Conservation (phyloP, 2,329 filamentous ascomycete species). For the Aspergillus eucalypticola region DNA sequence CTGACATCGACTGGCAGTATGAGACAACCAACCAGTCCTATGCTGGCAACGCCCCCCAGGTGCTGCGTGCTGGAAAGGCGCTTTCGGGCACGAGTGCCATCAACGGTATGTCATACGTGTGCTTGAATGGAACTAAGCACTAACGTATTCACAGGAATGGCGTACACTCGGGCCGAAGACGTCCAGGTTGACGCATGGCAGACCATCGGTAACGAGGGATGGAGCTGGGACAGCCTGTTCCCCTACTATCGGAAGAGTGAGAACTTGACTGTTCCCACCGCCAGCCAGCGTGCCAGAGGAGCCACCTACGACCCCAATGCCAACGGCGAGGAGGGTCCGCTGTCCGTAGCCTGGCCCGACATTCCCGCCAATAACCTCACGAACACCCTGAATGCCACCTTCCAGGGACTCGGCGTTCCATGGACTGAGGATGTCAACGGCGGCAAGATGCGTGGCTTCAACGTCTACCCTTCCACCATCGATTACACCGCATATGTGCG, state of each 20-base stretch:
- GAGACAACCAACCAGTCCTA: conserved; percentile 42
- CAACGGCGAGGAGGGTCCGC: conserved; percentile 32
- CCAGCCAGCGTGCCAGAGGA: conserved; percentile 25
- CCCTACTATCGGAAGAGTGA: conserved; percentile 34
- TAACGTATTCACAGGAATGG: conserved; percentile 31
- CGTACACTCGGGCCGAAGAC: conserved; percentile 38
- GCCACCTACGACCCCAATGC: conserved; percentile 31
- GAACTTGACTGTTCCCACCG: conserved; percentile 27
- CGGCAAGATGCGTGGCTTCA: conserved; percentile 49
- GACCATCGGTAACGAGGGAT: conserved; percentile 29
- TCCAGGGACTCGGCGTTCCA: conserved; percentile 31
- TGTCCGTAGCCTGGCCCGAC: conserved; percentile 32
- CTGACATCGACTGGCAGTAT: conserved; percentile 45
- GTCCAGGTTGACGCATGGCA: conserved; percentile 42
- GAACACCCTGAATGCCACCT: conserved; percentile 41
- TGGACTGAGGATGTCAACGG: conserved; percentile 47
- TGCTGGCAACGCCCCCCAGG: conserved; percentile 28
- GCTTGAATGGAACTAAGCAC: background rate
- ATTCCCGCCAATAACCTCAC: conserved; percentile 17
- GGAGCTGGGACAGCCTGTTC: conserved; percentile 34
- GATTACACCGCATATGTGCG: conserved; percentile 41
- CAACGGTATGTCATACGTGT: conserved; percentile 36
- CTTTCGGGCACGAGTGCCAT: conserved; percentile 47
- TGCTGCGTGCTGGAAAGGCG: conserved; percentile 44
- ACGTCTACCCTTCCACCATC: conserved; percentile 45